phyloP scores from a whole-genome alignment of 78 protist species.

The Planoprotostelium fungivorum region DNA sequence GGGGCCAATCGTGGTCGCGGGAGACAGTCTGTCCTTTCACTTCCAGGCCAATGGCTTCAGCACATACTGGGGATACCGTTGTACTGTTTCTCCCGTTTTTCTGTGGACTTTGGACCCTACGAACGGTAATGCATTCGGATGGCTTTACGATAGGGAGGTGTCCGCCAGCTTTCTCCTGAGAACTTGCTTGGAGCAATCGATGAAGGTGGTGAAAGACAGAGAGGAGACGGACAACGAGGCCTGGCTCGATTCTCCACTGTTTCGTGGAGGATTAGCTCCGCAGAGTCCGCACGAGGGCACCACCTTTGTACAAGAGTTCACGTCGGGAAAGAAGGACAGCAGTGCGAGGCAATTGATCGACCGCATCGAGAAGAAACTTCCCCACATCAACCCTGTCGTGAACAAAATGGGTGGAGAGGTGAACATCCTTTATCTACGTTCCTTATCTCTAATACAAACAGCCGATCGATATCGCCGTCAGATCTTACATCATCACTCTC shows the following conservation, averaged over 20 bases:
- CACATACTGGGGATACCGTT: neutral
- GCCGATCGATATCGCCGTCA: neutral
- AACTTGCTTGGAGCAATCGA: neutral
- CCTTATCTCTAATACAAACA: neutral
- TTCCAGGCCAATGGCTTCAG: neutral
- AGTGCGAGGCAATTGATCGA: neutral
- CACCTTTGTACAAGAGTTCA: neutral
- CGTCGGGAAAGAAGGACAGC: neutral
- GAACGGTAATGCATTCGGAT: neutral
- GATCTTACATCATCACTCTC: neutral
- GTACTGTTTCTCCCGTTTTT: neutral
- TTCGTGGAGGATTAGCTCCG: neutral
- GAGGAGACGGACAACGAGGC: neutral
- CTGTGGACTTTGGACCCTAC: neutral
- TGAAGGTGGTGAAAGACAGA: neutral
- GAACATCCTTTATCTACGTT: no score
- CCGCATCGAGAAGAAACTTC: neutral
- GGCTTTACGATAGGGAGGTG: neutral
- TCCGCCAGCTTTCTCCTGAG: neutral
- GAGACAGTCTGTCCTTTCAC: neutral
- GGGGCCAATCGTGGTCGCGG: neutral
- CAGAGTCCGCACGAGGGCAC: neutral
- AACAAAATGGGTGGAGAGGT: neutral
- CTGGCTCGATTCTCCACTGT: neutral
- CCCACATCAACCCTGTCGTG: neutral